A percentile compares a stretch with the other conserved stretches of the same genome.
Conservation (phyloP, 1,284 basidiomycete genomes). For the Puccinia triticina region DNA sequence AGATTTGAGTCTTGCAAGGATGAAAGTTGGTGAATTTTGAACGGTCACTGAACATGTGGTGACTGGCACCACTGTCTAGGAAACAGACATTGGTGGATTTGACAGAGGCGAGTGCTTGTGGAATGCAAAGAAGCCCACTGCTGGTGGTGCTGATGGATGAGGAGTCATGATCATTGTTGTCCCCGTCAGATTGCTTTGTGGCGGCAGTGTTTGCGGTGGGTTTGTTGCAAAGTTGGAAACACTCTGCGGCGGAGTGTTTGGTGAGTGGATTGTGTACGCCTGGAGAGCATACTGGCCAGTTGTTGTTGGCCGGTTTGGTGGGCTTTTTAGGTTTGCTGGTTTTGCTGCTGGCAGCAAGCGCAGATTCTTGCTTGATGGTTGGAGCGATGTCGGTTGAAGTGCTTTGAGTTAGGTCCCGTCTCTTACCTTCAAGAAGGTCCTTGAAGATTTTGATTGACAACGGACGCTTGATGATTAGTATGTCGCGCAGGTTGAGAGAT, state of each 20-base stretch:
- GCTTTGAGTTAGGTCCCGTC: neutral
- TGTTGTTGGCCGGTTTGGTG: no score
- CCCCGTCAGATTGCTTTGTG: neutral
- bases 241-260: neutral
- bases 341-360: neutral
- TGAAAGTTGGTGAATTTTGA: neutral
- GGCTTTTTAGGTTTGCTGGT: no score
- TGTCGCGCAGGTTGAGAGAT: neutral
- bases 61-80: no score
- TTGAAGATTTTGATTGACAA: neutral
- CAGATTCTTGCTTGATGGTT: neutral
- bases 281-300: neutral
- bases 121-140: neutral
- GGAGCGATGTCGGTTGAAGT: neutral
- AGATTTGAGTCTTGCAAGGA: neutral
- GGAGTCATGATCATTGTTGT: neutral
- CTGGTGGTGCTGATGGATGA: neutral
- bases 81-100: neutral
- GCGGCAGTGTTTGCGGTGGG: neutral
- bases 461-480: neutral
- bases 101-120: neutral
- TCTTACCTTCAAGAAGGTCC: neutral
- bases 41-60: neutral
- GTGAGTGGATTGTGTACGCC: neutral
- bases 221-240: neutral